phyloP scores from a whole-genome alignment of 306 rosid genomes.

The Vigna radiata region DNA sequence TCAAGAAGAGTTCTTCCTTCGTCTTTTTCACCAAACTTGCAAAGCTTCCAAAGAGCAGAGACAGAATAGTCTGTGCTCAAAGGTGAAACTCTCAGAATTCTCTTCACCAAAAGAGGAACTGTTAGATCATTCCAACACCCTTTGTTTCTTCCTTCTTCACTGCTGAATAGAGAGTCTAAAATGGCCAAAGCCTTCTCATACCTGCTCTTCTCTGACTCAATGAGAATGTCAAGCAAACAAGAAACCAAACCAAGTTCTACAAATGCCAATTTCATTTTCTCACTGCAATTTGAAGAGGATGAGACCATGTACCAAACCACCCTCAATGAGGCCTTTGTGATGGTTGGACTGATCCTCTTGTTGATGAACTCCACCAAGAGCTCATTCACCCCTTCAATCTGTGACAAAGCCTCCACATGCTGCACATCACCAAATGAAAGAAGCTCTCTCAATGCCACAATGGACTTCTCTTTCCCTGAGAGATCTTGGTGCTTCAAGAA shows the following conservation, averaged over 20 bases:
- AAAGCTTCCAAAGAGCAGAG: slow-evolving; percentile 65
- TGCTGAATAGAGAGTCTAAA: slow-evolving; percentile 52
- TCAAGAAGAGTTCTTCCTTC: slow-evolving; percentile 58
- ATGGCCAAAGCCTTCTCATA: slow-evolving; percentile 62
- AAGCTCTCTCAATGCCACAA: slow-evolving; percentile 62
- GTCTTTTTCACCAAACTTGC: slow-evolving; percentile 50
- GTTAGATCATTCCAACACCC: slow-evolving; percentile 61
- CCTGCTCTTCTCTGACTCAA: slow-evolving; percentile 63
- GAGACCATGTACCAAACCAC: slow-evolving; percentile 58
- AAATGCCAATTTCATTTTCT: slow-evolving; percentile 45
- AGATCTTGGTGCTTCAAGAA: slow-evolving; percentile 60
- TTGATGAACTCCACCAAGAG: slow-evolving; percentile 57
- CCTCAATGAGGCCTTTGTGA: slow-evolving; percentile 61
- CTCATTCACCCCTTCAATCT: slow-evolving; percentile 57
- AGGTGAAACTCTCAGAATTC: slow-evolving; percentile 65
- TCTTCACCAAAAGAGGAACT: slow-evolving; percentile 76
- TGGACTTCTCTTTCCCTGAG: slow-evolving; percentile 59
- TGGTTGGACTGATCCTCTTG: slow-evolving; percentile 53
- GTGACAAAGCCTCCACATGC: slow-evolving; percentile 50
- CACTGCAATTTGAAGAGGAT: slow-evolving; percentile 35
- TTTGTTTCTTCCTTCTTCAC: slow-evolving; percentile 56
- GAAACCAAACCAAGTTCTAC: slow-evolving; percentile 61
- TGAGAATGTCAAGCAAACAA: slow-evolving; percentile 53
- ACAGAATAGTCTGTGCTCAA: slow-evolving; percentile 63
- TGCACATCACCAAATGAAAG: slow-evolving; percentile 55